Percentiles rank a stretch among this genome's conserved stretches.
phyloP scores from a whole-genome alignment of 2,329 filamentous ascomycete species.

The Venturia asperata region DNA sequence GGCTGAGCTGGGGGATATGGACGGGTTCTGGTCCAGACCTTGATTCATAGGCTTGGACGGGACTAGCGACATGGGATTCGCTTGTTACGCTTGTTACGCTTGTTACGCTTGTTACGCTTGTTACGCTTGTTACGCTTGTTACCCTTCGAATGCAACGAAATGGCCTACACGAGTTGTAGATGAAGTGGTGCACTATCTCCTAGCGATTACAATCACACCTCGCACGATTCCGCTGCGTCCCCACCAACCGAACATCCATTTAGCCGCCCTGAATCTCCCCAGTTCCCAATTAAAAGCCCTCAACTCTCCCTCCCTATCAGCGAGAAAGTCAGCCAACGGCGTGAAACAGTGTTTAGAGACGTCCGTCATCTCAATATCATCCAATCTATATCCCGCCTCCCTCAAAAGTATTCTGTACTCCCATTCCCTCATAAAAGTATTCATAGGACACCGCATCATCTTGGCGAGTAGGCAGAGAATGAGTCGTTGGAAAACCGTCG shows the following conservation, averaged over 20 bases:
- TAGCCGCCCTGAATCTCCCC: constrained; percentile 32
- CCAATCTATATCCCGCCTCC: constrained; percentile 42
- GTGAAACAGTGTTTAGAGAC: constrained; percentile 48
- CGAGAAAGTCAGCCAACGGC: constrained; percentile 42
- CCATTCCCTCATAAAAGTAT: constrained; percentile 42
- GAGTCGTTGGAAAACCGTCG: constrained; percentile 25
- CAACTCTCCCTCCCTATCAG: constrained; percentile 31
- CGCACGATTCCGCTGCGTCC: constrained; percentile 32
- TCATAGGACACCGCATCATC: constrained; percentile 43
- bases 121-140: too few species aligned
- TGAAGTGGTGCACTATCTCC: constrained; percentile 20
- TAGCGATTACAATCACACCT: constrained; percentile 37
- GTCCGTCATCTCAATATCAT: constrained; percentile 41
- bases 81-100: too few species aligned
- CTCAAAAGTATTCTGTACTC: constrained; percentile 43
- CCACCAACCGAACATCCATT: constrained; percentile 38
- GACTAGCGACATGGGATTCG: too few species aligned
- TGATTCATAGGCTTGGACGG: neutral
- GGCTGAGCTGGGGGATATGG: constrained; percentile 26
- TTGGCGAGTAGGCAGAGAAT: constrained; percentile 39
- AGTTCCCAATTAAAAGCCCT: constrained; percentile 32
- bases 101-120: too few species aligned
- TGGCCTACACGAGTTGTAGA: too few species aligned
- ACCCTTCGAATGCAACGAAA: too few species aligned
- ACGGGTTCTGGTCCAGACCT: neutral